Conservation (phyloP, 2,329 filamentous ascomycete species). For the Fusarium brevicatenulatum region DNA sequence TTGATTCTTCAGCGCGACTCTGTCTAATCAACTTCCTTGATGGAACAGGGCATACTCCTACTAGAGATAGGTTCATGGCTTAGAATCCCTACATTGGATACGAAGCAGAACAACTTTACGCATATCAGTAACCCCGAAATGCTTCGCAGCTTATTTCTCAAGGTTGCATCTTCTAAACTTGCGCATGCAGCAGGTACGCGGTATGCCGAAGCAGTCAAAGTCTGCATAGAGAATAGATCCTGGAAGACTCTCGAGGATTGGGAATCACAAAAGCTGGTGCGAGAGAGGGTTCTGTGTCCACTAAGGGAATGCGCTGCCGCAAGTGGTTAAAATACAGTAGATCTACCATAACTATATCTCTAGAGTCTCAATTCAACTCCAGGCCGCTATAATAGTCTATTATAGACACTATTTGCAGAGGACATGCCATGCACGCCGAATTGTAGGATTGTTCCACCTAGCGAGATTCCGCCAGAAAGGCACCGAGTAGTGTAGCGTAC, state of each 20-base stretch:
- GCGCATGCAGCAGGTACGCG: neutral
- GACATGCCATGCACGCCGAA: neutral
- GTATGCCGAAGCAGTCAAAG: neutral
- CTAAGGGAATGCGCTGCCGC: neutral
- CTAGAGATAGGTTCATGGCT: neutral
- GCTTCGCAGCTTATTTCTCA: neutral
- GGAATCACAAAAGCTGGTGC: neutral
- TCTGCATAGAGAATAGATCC: neutral
- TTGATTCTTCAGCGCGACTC: too few relatives aligned
- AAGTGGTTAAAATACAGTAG: neutral
- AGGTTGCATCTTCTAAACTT: neutral
- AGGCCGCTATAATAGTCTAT: neutral
- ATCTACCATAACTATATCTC: neutral
- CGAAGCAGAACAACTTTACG: neutral
- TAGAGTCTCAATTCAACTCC: neutral
- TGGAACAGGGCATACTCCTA: neutral
- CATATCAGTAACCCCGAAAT: neutral
- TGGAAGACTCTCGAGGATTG: neutral
- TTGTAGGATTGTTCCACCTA: neutral
- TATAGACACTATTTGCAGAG: neutral
- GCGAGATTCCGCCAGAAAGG: neutral
- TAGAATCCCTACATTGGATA: neutral
- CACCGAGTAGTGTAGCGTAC: neutral
- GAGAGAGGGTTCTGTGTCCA: neutral
- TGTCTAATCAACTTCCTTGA: too few relatives aligned